Evolutionary conservation across 441 rosid species (phyloP).

Genomic region (Omphalea diandra): DNA sequence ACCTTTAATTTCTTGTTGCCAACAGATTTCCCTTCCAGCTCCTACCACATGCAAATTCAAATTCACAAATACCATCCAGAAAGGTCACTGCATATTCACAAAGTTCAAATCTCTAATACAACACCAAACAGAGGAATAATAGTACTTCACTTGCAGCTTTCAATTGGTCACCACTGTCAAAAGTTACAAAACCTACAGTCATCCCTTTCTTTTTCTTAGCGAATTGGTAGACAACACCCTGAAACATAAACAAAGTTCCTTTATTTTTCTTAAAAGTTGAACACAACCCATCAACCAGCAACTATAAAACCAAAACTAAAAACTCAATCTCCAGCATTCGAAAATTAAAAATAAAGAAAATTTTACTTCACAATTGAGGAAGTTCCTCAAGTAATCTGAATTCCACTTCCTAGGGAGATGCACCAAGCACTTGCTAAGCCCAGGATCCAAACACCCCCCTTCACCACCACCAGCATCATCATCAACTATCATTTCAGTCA

Average conservation of each 20-base stretch:
- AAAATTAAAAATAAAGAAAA: background rate
- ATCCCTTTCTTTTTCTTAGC: conserved; percentile 85
- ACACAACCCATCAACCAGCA: conserved; percentile 1
- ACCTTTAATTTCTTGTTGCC: conserved; percentile 67
- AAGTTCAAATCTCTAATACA: conserved; percentile 7
- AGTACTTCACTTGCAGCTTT: conserved; percentile 62
- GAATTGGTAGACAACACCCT: conserved; percentile 63
- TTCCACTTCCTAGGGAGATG: conserved; percentile 77
- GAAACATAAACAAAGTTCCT: conserved; percentile 20
- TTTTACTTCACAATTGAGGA: conserved; percentile 60
- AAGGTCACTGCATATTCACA: conserved; percentile 12
- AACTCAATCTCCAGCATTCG: too few relatives aligned
- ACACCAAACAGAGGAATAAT: conserved; percentile 10
- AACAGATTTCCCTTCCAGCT: conserved; percentile 63
- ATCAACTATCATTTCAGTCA: conserved; percentile 59
- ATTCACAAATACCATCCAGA: conserved; percentile 15
- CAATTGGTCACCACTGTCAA: conserved; percentile 61
- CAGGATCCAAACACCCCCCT: conserved; percentile 40
- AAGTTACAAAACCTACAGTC: conserved; percentile 79
- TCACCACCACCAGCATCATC: conserved; percentile 42
- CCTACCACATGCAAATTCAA: conserved; percentile 40
- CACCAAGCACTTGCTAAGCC: conserved; percentile 70
- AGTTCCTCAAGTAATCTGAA: conserved; percentile 55
- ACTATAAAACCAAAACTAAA: background rate
- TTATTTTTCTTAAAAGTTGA: background rate